These are phyloP conservation scores for Vitis hybrid DNA, from an alignment of 177 flowering plant species.

Conservation along the genomic window DNA sequence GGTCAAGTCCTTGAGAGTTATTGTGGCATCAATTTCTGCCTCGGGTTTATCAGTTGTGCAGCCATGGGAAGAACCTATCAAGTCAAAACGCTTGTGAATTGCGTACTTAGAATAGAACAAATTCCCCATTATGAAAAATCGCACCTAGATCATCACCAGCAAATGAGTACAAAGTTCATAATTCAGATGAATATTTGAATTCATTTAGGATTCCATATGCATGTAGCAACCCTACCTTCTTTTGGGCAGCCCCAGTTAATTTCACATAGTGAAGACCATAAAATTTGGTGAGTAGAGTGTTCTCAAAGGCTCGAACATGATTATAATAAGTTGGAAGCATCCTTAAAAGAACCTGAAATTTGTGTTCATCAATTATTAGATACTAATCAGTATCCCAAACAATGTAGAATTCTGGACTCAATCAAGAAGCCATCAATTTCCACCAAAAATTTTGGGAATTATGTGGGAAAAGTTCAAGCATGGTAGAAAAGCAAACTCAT, in stretches of 20 bases:
- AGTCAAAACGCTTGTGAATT: conserved; percentile 85
- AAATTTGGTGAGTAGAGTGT: conserved; percentile 85
- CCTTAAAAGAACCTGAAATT: conserved; percentile 67
- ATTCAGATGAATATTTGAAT: background rate
- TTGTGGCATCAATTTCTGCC: conserved; percentile 70
- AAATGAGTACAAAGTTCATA: conserved; percentile 3
- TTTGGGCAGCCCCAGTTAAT: conserved; percentile 72
- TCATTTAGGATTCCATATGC: background rate
- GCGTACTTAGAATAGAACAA: conserved; percentile 72
- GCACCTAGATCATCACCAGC: conserved; percentile 57
- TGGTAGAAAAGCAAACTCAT: no score
- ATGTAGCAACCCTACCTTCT: conserved; percentile 48
- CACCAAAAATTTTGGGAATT: no score
- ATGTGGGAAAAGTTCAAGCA: no score
- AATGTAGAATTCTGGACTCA: no score
- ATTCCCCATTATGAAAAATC: conserved; percentile 95
- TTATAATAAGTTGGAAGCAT: conserved; percentile 96
- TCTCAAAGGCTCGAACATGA: conserved; percentile 81
- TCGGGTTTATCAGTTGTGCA: conserved; percentile 76
- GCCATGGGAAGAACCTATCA: conserved; percentile 96
- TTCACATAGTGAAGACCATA: conserved; percentile 92
- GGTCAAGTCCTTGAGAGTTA: conserved; percentile 95
- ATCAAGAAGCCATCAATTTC: no score
- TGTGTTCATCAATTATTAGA: background rate
- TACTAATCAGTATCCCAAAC: no score